phyloP scores from a whole-genome alignment of 345 rosid genomes.

The Boechera divaricarpa region DNA sequence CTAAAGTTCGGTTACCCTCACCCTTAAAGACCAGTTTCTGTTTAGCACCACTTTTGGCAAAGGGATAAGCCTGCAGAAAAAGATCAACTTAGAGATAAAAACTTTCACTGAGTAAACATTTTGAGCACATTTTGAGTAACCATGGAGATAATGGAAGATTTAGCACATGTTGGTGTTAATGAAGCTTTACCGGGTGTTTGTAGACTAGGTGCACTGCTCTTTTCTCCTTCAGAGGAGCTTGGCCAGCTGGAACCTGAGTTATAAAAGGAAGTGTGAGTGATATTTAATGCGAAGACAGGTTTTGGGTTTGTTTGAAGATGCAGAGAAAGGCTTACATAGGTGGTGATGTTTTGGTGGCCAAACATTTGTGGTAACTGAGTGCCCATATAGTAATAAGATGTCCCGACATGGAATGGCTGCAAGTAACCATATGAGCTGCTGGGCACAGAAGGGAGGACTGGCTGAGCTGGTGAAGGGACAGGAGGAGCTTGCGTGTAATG shows the following conservation, averaged over 20 bases:
- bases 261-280: constrained; percentile 16
- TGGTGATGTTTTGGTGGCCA: constrained; percentile 32
- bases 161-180: neutral
- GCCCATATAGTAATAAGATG: constrained; percentile 41
- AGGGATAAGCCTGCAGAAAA: constrained; percentile 26
- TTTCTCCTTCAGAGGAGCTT: constrained; percentile 28
- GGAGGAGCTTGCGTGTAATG: constrained; percentile 28
- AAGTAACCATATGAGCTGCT: constrained; percentile 35
- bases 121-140: neutral
- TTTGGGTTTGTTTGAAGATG: constrained; percentile 2
- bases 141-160: constrained; percentile 8
- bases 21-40: constrained; percentile 36
- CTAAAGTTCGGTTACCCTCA: constrained; percentile 16
- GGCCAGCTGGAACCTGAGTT: constrained; percentile 45
- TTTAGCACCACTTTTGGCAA: constrained; percentile 37
- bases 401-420: constrained; percentile 36
- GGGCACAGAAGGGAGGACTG: constrained; percentile 16
- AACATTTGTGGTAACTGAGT: constrained; percentile 32
- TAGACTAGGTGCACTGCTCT: constrained; percentile 26
- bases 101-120: constrained; percentile 1
- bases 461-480: constrained; percentile 34
- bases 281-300: neutral
- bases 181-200: constrained; percentile 33
- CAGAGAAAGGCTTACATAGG: constrained; percentile 47
- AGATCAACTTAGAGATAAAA: constrained; percentile 6